Evolutionary conservation across 2,329 filamentous ascomycete genomes (phyloP).

Genomic region (Epichloe typhina): DNA sequence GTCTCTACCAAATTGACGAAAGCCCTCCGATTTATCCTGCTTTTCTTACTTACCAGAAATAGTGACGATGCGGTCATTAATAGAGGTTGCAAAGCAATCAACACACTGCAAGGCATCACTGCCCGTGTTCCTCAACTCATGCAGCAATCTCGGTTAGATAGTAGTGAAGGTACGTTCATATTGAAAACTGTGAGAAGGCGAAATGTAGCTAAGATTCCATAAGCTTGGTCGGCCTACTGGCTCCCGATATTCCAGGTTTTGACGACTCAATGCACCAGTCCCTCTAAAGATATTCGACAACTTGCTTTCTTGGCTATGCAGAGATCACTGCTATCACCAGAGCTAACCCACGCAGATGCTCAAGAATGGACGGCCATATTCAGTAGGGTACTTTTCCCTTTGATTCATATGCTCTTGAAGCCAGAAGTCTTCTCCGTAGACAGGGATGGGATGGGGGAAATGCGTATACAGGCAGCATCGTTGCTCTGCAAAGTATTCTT

Average conservation of each 20-base stretch:
- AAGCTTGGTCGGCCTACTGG: constrained; percentile 97
- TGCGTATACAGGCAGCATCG: constrained; percentile 79
- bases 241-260: constrained; percentile 84
- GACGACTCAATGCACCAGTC: constrained; percentile 83
- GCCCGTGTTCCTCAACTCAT: constrained; percentile 74
- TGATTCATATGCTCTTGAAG: constrained; percentile 77
- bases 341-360: constrained; percentile 71
- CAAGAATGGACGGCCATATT: constrained; percentile 95
- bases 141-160: constrained; percentile 83
- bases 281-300: constrained; percentile 83
- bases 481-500: constrained; percentile 91
- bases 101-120: constrained; percentile 71
- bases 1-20: neutral
- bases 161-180: constrained; percentile 52
- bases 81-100: constrained; percentile 69
- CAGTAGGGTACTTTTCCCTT: constrained; percentile 80
- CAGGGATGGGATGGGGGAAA: constrained; percentile 87
- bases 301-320: constrained; percentile 79
- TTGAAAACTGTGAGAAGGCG: no score
- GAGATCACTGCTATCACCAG: constrained; percentile 69
- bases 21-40: neutral
- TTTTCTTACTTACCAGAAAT: neutral
- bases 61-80: constrained; percentile 44
- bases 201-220: neutral
- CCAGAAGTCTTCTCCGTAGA: constrained; percentile 91